These are phyloP conservation scores for Epichloe hybrida DNA, from an alignment of 2,329 filamentous ascomycete genomes.

Conservation along the genomic window DNA sequence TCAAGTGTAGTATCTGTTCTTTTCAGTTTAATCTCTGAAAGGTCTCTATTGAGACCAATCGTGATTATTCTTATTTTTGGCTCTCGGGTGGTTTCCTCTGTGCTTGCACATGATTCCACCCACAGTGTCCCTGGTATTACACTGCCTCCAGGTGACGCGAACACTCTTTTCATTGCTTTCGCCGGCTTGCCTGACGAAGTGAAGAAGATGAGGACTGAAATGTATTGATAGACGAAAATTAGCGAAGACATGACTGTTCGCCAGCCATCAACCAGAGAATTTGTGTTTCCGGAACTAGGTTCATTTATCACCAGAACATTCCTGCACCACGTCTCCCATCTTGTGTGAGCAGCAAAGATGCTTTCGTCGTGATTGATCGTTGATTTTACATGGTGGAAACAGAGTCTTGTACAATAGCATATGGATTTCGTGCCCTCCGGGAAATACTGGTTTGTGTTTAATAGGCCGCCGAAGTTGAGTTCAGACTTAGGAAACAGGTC, in stretches of 20 bases:
- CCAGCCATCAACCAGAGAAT: no score
- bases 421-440: no score
- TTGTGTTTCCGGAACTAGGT: no score
- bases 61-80: slow-evolving; percentile 66
- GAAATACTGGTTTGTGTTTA: no score
- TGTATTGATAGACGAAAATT: background rate
- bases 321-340: no score
- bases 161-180: slow-evolving; percentile 25
- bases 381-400: no score
- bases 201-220: slow-evolving; percentile 22
- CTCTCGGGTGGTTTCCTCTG: slow-evolving; percentile 22
- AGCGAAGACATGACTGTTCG: rapidly evolving
- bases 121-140: slow-evolving; percentile 33
- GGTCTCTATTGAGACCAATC: slow-evolving; percentile 55
- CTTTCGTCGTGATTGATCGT: no score
- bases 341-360: no score
- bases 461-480: no score
- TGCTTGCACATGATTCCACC: slow-evolving; percentile 26
- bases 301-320: no score
- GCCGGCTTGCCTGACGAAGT: slow-evolving; percentile 22
- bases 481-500: no score
- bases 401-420: no score
- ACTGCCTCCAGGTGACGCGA: slow-evolving; percentile 32
- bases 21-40: slow-evolving; percentile 96
- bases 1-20: slow-evolving; percentile 96